phyloP scores from a whole-genome alignment of 352 stramenopile species.

The Stramenopiles sp. region DNA sequence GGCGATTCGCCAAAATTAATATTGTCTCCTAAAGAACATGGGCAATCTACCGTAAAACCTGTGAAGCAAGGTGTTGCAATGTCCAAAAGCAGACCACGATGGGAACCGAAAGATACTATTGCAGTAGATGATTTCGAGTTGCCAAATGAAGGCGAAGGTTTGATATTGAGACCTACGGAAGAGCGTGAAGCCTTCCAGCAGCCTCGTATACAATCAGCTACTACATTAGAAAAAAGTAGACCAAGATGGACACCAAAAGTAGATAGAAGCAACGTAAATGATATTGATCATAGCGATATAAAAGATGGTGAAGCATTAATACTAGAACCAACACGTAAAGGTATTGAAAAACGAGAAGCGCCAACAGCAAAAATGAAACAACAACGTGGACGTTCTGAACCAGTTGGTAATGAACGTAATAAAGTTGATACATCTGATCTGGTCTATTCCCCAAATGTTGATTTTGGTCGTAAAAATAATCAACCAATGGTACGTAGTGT shows the following conservation, averaged over 20 bases:
- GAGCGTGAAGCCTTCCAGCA: neutral
- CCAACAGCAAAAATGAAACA: neutral
- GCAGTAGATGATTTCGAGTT: no score
- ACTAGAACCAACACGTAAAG: neutral
- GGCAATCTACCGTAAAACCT: neutral
- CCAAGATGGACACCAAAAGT: neutral
- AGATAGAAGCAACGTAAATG: neutral
- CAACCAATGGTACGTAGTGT: neutral
- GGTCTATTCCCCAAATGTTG: neutral
- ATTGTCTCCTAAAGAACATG: neutral
- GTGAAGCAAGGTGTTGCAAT: neutral
- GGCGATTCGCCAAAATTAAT: neutral
- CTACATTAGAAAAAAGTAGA: neutral
- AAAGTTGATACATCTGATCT: neutral
- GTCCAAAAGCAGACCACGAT: neutral
- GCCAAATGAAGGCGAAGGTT: neutral
- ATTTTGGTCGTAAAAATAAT: neutral
- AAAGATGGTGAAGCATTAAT: neutral
- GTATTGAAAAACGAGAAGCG: neutral
- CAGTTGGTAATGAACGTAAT: neutral
- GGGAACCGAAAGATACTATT: neutral
- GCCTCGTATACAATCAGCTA: neutral
- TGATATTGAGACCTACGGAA: neutral
- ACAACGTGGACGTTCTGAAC: neutral
- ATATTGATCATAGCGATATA: no score